Percentiles rank a stretch among this genome's conserved stretches.
Evolutionary conservation across 352 stramenopile species (phyloP).

Genomic region (Phytophthora ohioensis): DNA sequence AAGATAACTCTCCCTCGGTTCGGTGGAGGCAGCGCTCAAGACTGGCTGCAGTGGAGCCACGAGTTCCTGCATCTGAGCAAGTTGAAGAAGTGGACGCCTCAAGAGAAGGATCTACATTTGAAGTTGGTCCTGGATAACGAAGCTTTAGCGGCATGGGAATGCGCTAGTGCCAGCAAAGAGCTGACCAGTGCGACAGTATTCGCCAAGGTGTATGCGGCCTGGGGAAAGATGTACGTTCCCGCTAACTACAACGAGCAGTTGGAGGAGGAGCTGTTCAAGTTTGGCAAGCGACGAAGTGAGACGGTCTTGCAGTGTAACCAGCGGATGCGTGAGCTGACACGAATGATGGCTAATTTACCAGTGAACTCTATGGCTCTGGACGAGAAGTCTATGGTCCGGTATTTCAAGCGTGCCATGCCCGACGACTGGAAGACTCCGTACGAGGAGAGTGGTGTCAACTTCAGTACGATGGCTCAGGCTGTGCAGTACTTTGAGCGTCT

Average conservation of each 20-base stretch:
- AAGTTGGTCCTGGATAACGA: no score
- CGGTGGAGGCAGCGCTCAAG: neutral
- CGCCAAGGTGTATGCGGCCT: no score
- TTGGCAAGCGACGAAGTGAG: slow-evolving; percentile 13
- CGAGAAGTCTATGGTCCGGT: slow-evolving; percentile 8
- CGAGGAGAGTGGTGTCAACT: neutral
- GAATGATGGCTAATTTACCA: neutral
- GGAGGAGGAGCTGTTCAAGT: slow-evolving; percentile 7
- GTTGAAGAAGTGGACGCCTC: neutral
- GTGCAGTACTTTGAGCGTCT: slow-evolving; percentile 18
- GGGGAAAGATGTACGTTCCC: neutral
- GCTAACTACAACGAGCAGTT: neutral
- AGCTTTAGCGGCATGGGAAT: neutral
- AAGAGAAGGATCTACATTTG: neutral
- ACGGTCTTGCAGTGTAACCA: slow-evolving; percentile 3
- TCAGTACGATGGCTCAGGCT: neutral
- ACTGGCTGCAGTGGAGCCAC: slow-evolving; percentile 1
- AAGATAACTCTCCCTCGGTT: neutral
- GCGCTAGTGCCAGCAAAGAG: neutral
- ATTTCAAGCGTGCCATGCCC: slow-evolving; percentile 14
- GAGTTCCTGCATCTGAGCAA: slow-evolving; percentile 1
- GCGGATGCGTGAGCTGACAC: neutral
- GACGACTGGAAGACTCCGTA: slow-evolving; percentile 6
- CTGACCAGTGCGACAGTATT: no score
- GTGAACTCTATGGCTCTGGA: neutral